Base-by-base conservation (phyloP, 192 early-diverging fungal genomes). In the Endogone sp. region DNA sequence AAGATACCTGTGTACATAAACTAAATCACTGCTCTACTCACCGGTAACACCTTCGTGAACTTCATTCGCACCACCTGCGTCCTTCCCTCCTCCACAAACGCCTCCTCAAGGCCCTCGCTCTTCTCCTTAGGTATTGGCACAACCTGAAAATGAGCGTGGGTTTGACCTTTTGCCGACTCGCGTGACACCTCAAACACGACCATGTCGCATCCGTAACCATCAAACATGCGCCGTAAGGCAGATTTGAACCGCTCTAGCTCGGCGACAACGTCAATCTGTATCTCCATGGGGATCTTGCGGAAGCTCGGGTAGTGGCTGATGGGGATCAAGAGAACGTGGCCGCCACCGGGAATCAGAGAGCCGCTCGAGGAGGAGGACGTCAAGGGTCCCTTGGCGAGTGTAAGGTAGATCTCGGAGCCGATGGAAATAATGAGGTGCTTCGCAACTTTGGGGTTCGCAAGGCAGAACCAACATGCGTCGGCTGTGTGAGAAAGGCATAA, bases 381-480 rank as follows among this genome's bases (percentile, higher is more conserved):
- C 25, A 97, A 72, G 25, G 89, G 86, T n/a, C 97, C 97, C 79
- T 96, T 97, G 29, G 97, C 88, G 67, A 94, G 78, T 13, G 95
- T 89, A 30, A 92, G 62, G 68, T 98, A 98, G 6, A 88, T 80
- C 64, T 97, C 91, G 22, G 81, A 78, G 3, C 89, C 91, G 75
- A 97, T 91, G 2, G 90, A 86, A 2, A 90, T 86, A 72, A 98
- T 93, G 66, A 98, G 81, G 60, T 97, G 94, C 77, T 94, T 93
- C 71, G 91, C 92, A 25, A 96, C 79, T 44, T 91, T 88, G 2
- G 96, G 95, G 69, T 94, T 96, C 0, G 93, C 85, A 58, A 98
- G 80, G 74, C 97, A 98, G 77, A 98, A 98, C 97, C 97, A 98
- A 79, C 97, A 98, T 3, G 88, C 81, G 29, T 70, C 44, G 21